Evolutionary conservation across 176 grass and related monocot genomes (phyloP), one percentile per base, ranked within the genome.

Genomic region (Echinochloa phyllopogon): DNA sequence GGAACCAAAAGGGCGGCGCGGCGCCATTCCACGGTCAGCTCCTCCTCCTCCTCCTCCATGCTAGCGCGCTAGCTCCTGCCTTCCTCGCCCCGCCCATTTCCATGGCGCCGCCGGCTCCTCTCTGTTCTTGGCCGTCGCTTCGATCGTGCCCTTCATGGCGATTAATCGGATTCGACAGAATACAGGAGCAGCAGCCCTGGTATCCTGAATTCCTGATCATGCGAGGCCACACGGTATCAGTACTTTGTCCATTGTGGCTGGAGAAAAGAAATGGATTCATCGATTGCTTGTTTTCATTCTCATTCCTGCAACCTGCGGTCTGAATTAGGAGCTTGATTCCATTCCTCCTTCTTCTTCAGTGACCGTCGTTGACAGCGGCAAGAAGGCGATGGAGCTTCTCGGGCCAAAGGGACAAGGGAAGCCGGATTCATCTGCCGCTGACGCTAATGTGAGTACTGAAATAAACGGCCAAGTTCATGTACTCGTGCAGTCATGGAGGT

Each of bases 321-420:
- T 59, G 48, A 87, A 74, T 21, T 41, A 72, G 59, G 48, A 11
- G n/a, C 29, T 21, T 6, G 24, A 15, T 38, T 67, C 53, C 10
- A 4, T 40, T 73, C 60, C 23, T 82, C 13, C 18, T 69, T 16
- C 14, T 37, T 70, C 79, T 90, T 78, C 93, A 98, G 95, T 98
- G 33, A 93, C 90, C 73, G 21, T 89, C 8, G 95, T 98, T 17
- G 93, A 95, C 83, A 95, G 92, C 75, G 95, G 91, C 56, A 76
- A 88, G 82, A 98, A 98, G 82, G 95, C 95, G 43, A 92, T 98
- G 85, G 93, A 98, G 88, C 65, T 90, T 77, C 93, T 98, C 61
- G 81, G 83, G 27, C 60, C 87, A 21, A 84, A 81, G 59, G 82
- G 41, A 3, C 66, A 87, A 70, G 84, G 61, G 40, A 89, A 70